Evolutionary conservation across 106 monocot species (phyloP).

Genomic region (Alisma plantagoaquatica): DNA sequence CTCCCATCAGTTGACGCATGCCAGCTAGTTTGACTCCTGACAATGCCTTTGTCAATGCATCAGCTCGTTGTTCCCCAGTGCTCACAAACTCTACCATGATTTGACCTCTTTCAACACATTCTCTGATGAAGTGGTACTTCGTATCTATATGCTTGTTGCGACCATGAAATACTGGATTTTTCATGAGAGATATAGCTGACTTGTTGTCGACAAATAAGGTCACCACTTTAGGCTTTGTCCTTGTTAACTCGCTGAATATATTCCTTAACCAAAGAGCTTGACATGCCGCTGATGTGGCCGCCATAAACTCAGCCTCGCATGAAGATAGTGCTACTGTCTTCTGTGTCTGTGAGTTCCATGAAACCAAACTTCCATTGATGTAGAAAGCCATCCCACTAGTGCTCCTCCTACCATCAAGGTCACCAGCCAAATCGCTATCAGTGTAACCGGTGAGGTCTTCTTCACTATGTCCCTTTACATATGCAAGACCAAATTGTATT

Average conservation of each 20-base stretch:
- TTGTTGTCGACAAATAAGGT: not conserved
- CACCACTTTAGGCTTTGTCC: not conserved
- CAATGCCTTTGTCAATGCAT: conserved; percentile 7
- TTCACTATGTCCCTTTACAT: conserved; percentile 1
- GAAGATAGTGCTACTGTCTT: conserved; percentile 6
- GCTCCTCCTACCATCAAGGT: conserved; percentile 5
- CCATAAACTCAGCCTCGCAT: not conserved
- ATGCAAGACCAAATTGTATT: not conserved
- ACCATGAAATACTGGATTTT: conserved; percentile 4
- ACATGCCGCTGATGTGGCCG: not conserved
- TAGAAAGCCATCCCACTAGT: conserved; percentile 1
- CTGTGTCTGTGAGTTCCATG: conserved; percentile 6
- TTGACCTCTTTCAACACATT: conserved; percentile 1
- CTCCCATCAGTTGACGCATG: not conserved
- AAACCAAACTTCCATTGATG: not conserved
- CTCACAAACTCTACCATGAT: not conserved
- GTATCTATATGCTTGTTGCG: conserved; percentile 4
- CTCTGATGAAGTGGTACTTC: not conserved
- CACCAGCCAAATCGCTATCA: conserved; percentile 3
- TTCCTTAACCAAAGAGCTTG: not conserved
- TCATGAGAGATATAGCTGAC: not conserved
- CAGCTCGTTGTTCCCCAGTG: conserved; percentile 1
- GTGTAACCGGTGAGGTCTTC: not conserved
- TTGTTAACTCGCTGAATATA: not conserved
- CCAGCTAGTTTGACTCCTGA: conserved; percentile 2